Evolutionary conservation across 345 rosid genomes (phyloP).

Genomic region (Citrus medica): DNA sequence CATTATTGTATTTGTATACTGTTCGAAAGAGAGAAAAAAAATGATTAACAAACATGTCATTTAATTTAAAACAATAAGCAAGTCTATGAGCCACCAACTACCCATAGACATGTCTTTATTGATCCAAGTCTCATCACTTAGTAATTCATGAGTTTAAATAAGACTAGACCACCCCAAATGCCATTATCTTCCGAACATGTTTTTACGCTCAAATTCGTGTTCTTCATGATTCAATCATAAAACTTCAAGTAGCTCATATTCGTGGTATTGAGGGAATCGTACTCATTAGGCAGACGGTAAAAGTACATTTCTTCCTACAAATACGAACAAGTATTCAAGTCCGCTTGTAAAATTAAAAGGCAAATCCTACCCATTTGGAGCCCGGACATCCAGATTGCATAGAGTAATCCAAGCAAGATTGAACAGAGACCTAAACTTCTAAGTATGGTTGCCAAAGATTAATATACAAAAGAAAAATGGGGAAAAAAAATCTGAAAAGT

Average conservation of each 20-base stretch:
- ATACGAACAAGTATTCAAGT: too few relatives aligned
- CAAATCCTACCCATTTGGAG: too few relatives aligned
- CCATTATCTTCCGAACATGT: background rate
- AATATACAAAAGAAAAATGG: too few relatives aligned
- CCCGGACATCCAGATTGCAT: too few relatives aligned
- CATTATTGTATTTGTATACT: conserved; percentile 14
- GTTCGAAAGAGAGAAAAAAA: background rate
- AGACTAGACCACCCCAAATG: too few relatives aligned
- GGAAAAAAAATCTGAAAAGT: background rate
- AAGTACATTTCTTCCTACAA: too few relatives aligned
- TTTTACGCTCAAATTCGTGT: background rate
- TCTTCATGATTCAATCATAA: background rate
- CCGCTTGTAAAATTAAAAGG: too few relatives aligned
- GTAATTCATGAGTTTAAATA: background rate
- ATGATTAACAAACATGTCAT: background rate
- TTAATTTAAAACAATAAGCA: background rate
- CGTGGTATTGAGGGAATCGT: background rate
- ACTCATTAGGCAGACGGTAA: background rate
- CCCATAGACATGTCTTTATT: background rate
- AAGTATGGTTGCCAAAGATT: too few relatives aligned
- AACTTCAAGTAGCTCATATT: background rate
- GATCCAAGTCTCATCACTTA: conserved; percentile 1
- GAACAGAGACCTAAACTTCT: too few relatives aligned
- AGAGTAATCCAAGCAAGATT: too few relatives aligned
- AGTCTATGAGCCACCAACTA: background rate